Evolutionary conservation across 179 eudicot genomes (phyloP).

Genomic region (Heliamphora pulchella): DNA sequence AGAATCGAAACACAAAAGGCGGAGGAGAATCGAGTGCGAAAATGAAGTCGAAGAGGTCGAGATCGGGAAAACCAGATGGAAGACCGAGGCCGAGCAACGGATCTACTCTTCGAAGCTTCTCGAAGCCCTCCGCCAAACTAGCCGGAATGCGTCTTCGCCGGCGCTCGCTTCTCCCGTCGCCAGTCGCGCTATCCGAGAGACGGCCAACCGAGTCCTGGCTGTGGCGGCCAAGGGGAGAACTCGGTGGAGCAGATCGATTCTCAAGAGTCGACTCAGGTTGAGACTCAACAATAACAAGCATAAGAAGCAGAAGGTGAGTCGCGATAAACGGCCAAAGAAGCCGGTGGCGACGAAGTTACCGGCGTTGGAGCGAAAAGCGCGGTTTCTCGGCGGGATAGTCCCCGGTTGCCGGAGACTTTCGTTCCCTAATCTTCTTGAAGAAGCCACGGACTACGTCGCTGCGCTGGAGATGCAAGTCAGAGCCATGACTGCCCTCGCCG

Average conservation of each 20-base stretch:
- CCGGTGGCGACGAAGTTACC: conserved; percentile 27
- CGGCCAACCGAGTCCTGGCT: conserved; percentile 72
- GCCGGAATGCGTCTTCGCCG: conserved; percentile 19
- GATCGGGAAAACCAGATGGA: conserved; percentile 39
- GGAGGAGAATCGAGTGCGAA: conserved; percentile 34
- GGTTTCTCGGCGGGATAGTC: conserved; percentile 56
- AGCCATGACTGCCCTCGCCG: conserved; percentile 67
- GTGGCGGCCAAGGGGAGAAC: conserved; percentile 56
- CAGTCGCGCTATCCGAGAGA: conserved; percentile 51
- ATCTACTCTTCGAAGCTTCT: conserved; percentile 51
- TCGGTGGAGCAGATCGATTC: conserved; percentile 84
- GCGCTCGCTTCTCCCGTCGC: conserved; percentile 17
- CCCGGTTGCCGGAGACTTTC: conserved; percentile 81
- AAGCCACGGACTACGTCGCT: conserved; percentile 67
- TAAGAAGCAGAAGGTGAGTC: conserved; percentile 32
- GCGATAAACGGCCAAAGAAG: conserved; percentile 18
- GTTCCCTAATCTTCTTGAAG: conserved; percentile 73
- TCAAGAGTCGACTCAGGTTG: conserved; percentile 41
- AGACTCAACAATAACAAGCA: conserved; percentile 21
- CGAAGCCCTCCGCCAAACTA: conserved; percentile 35
- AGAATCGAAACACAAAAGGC: conserved; percentile 37
- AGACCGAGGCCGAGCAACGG: conserved; percentile 40
- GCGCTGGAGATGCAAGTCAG: conserved; percentile 86
- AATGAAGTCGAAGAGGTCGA: conserved; percentile 10
- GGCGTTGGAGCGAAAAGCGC: conserved; percentile 44